Conservation (phyloP, 495 filamentous ascomycete genomes). For the Neurospora sp. region DNA sequence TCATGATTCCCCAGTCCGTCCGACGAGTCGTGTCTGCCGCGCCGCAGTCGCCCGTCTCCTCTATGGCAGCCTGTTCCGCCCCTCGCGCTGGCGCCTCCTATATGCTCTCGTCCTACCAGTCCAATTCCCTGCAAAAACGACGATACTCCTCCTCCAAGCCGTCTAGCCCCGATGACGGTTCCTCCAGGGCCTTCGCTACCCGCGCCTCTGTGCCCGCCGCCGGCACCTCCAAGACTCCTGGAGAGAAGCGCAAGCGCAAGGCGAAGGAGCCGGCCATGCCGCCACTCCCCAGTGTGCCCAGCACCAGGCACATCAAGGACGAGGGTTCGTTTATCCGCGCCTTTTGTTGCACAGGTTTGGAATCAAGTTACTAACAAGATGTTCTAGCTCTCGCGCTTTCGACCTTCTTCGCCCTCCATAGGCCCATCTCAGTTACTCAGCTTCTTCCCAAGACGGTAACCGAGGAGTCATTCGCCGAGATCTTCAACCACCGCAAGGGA, state of each 20-base stretch:
- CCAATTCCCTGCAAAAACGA: constrained; percentile 30
- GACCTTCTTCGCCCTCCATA: constrained; percentile 91
- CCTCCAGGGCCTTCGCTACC: constrained; percentile 36
- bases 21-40: constrained; percentile 35
- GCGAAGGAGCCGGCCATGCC: constrained; percentile 28
- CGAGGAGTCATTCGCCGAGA: constrained; percentile 63
- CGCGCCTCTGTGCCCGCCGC: constrained; percentile 31
- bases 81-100: constrained; percentile 26
- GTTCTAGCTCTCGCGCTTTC: constrained; percentile 70
- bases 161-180: constrained; percentile 42
- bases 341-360: neutral
- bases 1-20: constrained; percentile 43
- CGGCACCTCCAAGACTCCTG: constrained; percentile 23
- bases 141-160: constrained; percentile 50
- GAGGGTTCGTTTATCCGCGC: constrained; percentile 45
- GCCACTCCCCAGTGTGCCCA: constrained; percentile 70
- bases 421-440: constrained; percentile 80
- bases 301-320: constrained; percentile 66
- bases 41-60: constrained; percentile 30
- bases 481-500: constrained; percentile 55
- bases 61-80: constrained; percentile 21
- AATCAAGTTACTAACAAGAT: neutral
- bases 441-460: constrained; percentile 64
- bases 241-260: constrained; percentile 39
- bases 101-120: constrained; percentile 24